Conservation (phyloP, 768 basidiomycete species). For the Pleurotus tuoliensis region DNA sequence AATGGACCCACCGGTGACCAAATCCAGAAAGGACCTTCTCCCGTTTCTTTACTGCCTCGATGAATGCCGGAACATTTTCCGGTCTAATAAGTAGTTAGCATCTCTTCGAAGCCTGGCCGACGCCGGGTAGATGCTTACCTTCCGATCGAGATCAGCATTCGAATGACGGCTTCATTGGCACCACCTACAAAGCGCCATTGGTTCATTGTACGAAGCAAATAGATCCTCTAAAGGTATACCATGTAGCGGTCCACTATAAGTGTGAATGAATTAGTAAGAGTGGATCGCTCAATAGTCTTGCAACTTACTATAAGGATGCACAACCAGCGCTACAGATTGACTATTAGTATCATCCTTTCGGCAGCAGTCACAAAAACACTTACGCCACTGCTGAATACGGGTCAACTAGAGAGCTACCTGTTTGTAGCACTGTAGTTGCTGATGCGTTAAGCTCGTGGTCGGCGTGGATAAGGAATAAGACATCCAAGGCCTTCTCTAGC, state of each 20-base stretch:
- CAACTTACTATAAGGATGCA: slow-evolving; percentile 81
- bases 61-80: slow-evolving; percentile 78
- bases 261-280: not conserved
- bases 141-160: slow-evolving; percentile 89
- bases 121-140: slow-evolving; percentile 39
- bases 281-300: not conserved
- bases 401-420: slow-evolving; percentile 85
- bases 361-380: slow-evolving; percentile 16
- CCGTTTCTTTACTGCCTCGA: slow-evolving; percentile 83
- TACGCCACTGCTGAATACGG: slow-evolving; percentile 85
- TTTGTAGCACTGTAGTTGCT: slow-evolving; percentile 82
- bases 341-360: not conserved
- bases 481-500: slow-evolving; percentile 83
- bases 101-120: not conserved
- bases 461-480: slow-evolving; percentile 83
- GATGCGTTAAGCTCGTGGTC: slow-evolving; percentile 91
- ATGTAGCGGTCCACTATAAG: slow-evolving; percentile 62
- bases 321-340: slow-evolving; percentile 61
- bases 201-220: not conserved
- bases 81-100: slow-evolving; percentile 40
- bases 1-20: slow-evolving; percentile 64
- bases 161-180: slow-evolving; percentile 91
- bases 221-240: slow-evolving; percentile 30
- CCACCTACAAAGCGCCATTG: slow-evolving; percentile 45
- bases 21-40: slow-evolving; percentile 90